phyloP scores from a whole-genome alignment of 805 yeast species.

The Candida ulmi region DNA sequence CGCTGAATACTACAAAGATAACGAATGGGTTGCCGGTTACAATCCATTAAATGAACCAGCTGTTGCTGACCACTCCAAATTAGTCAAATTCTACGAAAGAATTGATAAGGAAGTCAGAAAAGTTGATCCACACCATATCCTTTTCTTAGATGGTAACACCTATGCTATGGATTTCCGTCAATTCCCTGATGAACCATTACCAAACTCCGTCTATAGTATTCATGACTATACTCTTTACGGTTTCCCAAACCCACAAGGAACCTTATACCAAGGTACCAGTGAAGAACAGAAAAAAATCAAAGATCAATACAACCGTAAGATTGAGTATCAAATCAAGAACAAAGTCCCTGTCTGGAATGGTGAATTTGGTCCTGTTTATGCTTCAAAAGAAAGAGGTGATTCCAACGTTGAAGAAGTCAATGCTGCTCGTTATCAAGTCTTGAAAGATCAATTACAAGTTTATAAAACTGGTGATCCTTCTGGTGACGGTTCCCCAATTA shows the following conservation, averaged over 20 bases:
- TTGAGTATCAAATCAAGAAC: slow-evolving; percentile 34
- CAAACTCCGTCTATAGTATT: slow-evolving; percentile 44
- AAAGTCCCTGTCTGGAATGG: slow-evolving; percentile 51
- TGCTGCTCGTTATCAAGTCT: slow-evolving; percentile 33
- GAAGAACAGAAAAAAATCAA: slow-evolving; percentile 31
- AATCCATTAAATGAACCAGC: slow-evolving; percentile 51
- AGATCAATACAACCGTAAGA: slow-evolving; percentile 36
- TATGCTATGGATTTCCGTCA: slow-evolving; percentile 45
- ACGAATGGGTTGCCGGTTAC: slow-evolving; percentile 49
- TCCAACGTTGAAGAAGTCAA: slow-evolving; percentile 32
- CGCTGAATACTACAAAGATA: slow-evolving; percentile 40
- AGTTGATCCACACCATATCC: slow-evolving; percentile 43
- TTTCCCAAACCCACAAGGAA: slow-evolving; percentile 33
- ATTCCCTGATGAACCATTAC: slow-evolving; percentile 34
- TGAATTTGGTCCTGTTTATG: slow-evolving; percentile 47
- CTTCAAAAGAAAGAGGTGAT: slow-evolving; percentile 38
- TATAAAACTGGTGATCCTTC: slow-evolving; percentile 43
- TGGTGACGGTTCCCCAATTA: slow-evolving; percentile 38
- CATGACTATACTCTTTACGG: slow-evolving; percentile 43
- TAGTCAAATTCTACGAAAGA: slow-evolving; percentile 33
- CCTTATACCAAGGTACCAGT: slow-evolving; percentile 29
- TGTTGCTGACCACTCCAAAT: slow-evolving; percentile 34
- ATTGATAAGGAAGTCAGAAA: slow-evolving; percentile 35
- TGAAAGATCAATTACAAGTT: slow-evolving; percentile 40
- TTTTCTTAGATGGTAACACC: slow-evolving; percentile 46